Conservation (phyloP, 805 yeast species). For the Danielia oregonensis region DNA sequence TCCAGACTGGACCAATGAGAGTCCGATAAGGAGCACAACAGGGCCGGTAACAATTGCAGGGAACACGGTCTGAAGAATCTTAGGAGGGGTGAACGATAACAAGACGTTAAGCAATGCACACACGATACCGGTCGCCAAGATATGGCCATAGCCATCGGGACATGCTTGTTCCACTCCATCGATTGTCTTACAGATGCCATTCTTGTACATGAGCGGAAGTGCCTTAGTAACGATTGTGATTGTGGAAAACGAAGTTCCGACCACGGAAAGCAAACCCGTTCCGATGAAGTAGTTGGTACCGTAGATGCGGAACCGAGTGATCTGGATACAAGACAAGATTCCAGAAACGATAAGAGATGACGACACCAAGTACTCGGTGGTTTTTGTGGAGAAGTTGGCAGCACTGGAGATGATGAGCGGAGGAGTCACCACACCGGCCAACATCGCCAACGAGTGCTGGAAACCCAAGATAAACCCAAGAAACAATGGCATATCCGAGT, state of each 20-base stretch:
- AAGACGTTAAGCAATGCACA: conserved; percentile 74
- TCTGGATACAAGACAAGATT: conserved; percentile 66
- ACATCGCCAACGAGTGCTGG: conserved; percentile 86
- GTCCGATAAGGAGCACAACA: conserved; percentile 82
- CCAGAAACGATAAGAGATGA: conserved; percentile 38
- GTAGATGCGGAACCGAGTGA: conserved; percentile 74
- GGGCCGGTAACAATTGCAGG: conserved; percentile 95
- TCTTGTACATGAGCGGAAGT: conserved; percentile 73
- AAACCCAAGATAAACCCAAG: conserved; percentile 76
- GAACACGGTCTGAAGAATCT: conserved; percentile 63
- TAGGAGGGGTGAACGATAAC: conserved; percentile 76
- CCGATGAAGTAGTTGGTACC: conserved; percentile 77
- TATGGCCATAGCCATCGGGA: conserved; percentile 88
- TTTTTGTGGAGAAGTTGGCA: conserved; percentile 52
- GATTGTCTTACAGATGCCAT: conserved; percentile 59
- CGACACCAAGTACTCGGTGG: conserved; percentile 36
- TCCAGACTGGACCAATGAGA: conserved; percentile 64
- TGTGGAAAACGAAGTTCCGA: conserved; percentile 88
- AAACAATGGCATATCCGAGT: conserved; percentile 77
- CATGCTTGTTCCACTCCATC: conserved; percentile 73
- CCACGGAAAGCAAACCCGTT: conserved; percentile 85
- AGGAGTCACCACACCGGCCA: conserved; percentile 87
- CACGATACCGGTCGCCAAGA: conserved; percentile 73
- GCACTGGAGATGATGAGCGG: conserved; percentile 66
- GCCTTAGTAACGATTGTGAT: conserved; percentile 75